Base-by-base conservation (phyloP, 2,329 filamentous ascomycete species). In the Endocalyx cinctus region DNA sequence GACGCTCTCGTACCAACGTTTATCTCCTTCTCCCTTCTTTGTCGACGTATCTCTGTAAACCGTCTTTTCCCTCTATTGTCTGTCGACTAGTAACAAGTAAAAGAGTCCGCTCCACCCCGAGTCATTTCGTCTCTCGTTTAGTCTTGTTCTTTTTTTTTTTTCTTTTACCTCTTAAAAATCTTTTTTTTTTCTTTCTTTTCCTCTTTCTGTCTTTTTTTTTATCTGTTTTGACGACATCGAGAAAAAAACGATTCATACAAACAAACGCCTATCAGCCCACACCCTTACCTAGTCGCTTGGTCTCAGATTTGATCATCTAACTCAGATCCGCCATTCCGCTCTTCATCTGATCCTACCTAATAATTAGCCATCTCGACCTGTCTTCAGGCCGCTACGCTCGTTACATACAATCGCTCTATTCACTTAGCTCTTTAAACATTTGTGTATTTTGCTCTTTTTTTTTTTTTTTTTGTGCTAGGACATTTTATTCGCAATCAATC, bases 91-190 rank as follows among this genome's bases (percentile, higher is more conserved):
- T n/a, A n/a, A n/a, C n/a, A n/a, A n/a, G n/a, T n/a, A n/a, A n/a
- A n/a, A n/a, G n/a, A n/a, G n/a, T n/a, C n/a, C n/a, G n/a, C n/a
- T n/a, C n/a, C n/a, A n/a, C n/a, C n/a, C n/a, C n/a, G n/a, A n/a
- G n/a, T n/a, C n/a, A n/a, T n/a, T n/a, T n/a, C n/a, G n/a, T n/a
- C n/a, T n/a, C n/a, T n/a, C n/a, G n/a, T n/a, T n/a, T n/a, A n/a
- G n/a, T n/a, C n/a, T n/a, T n/a, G n/a, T n/a, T n/a, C n/a, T n/a
- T n/a, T n/a, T n/a, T n/a, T n/a, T n/a, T n/a, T n/a, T n/a, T n/a
- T n/a, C n/a, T n/a, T n/a, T n/a, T n/a, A n/a, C n/a, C n/a, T 51
- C 46, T 39, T 51, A 50, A 45, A 42, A 42, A 40, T 40, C 39
- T 45, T 41, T 38, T 25, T 35, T 34, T 31, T 39, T 37, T 34